phyloP scores from a whole-genome alignment of 768 basidiomycete genomes.

The Mycena crocata region DNA sequence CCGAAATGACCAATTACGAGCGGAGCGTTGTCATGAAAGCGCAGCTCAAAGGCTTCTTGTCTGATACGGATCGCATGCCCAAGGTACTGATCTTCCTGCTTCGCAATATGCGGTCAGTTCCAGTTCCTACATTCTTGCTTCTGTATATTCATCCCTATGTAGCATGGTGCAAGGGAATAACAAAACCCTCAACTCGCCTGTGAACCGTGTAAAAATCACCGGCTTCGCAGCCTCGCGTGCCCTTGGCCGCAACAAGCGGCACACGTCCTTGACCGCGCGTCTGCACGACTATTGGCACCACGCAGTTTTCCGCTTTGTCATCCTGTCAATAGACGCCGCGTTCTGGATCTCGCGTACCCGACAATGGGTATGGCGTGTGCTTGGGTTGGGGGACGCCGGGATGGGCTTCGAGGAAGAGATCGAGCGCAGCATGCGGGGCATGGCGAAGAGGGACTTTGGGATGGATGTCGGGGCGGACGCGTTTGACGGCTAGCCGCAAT shows the following conservation, averaged over 20 bases:
- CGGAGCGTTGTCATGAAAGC: constrained; percentile 75
- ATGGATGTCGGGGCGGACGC: constrained; percentile 72
- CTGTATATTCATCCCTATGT: neutral
- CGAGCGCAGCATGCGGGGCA: constrained; percentile 76
- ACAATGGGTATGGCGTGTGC: constrained; percentile 56
- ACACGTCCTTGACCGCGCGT: constrained; percentile 55
- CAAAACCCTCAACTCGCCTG: constrained; percentile 85
- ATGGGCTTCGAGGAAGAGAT: constrained; percentile 85
- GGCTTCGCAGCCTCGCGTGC: constrained; percentile 85
- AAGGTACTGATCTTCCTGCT: constrained; percentile 80
- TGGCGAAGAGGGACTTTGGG: constrained; percentile 85
- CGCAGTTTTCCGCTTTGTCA: constrained; percentile 70
- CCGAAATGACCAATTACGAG: constrained; percentile 72
- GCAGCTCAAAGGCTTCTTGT: constrained; percentile 72
- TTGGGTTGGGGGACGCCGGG: constrained; percentile 55
- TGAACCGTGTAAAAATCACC: constrained; percentile 91
- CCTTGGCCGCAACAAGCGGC: constrained; percentile 54
- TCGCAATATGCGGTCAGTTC: constrained; percentile 75
- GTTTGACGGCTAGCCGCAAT: constrained; percentile 67
- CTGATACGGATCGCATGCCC: constrained; percentile 83
- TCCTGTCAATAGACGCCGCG: constrained; percentile 75
- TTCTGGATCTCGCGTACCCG: constrained; percentile 74
- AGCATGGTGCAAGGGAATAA: constrained; percentile 79
- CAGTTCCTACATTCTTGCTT: neutral
- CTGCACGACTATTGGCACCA: constrained; percentile 68